Base-by-base conservation (phyloP, 2,329 filamentous ascomycete genomes). In the Alternaria sp. region DNA sequence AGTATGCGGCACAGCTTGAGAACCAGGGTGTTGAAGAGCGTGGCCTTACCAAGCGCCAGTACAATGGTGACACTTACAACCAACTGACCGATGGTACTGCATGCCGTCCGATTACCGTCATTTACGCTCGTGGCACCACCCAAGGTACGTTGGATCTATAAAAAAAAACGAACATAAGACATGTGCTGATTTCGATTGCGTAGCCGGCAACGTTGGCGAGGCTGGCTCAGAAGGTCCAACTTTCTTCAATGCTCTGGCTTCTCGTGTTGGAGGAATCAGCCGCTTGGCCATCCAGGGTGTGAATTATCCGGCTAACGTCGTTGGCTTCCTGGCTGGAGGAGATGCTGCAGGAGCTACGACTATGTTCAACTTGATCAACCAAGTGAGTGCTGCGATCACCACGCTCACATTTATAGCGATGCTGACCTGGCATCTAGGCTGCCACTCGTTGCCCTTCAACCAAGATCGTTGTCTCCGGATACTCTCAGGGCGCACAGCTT, bases 91-190 rank as follows among this genome's bases (percentile, higher is more conserved):
- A 74, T 59, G 67, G 71, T 14, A 73, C 70, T n/a, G 61, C 66
- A 36, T 84, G 82, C 73, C 80, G 80, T 24, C 68, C 75, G 16
- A 78, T 85, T 49, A 86, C 83, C 11, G 72, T 87, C 60, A 83
- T 87, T 69, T 87, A 82, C 62, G 85, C 85, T 34, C 81, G 85
- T 18, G 85, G 85, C 11, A 86, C 85, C 5, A 81, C 79, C 3
- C 83, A 86, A 71, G 14, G 46, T 26, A 26, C 24, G 46, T 36
- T 26, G 7, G 16, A 22, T 26, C 18, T 36, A 12, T 24, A 4
- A 36, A 24, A 24, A 24, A 24, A n/a, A 49, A 9, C 2, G 32
- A n/a, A 38, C 16, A 7, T 11, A 20, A 18, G 5, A 24, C 16
- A 36, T 49, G 12, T 2, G 24, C 32, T 49, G 8, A 49, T 20